phyloP scores from a whole-genome alignment of 1,284 basidiomycete species.

The Cystobasidium sp. region DNA sequence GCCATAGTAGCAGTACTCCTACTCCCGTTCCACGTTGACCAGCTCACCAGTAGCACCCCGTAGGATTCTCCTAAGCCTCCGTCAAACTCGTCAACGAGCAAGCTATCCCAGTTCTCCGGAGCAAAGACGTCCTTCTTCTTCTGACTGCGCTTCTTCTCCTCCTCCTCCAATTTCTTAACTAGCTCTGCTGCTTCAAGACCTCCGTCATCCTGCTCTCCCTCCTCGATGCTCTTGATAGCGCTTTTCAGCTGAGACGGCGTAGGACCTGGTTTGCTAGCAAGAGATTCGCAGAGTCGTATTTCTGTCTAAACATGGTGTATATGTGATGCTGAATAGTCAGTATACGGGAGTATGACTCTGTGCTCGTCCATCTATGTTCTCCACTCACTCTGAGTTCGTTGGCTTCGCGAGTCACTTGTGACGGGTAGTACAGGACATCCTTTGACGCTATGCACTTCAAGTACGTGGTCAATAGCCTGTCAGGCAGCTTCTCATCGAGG shows the following conservation, averaged over 20 bases:
- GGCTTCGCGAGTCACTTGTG: conserved; percentile 28
- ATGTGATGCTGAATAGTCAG: not conserved
- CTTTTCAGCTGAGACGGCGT: conserved; percentile 22
- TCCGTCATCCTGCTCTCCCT: conserved; percentile 3
- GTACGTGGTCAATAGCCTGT: conserved; percentile 25
- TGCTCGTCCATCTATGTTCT: not conserved
- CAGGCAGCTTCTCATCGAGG: conserved; percentile 17
- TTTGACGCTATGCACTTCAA: conserved; percentile 20
- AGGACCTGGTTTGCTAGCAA: conserved; percentile 37
- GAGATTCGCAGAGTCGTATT: conserved; percentile 38
- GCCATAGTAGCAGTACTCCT: not conserved
- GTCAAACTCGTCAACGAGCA: conserved; percentile 39
- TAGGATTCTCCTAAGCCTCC: conserved; percentile 35
- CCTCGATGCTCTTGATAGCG: conserved; percentile 14
- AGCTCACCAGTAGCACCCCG: conserved; percentile 35
- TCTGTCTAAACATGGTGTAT: conserved; percentile 25
- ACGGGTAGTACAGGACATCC: conserved; percentile 38
- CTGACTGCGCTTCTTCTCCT: conserved; percentile 4
- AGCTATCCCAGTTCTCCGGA: conserved; percentile 35
- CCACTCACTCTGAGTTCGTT: conserved; percentile 31
- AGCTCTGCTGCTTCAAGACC: conserved; percentile 19
- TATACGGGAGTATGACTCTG: not conserved
- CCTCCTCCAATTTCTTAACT: conserved; percentile 21
- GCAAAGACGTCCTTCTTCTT: conserved; percentile 37
- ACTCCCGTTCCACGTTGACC: not conserved